Evolutionary conservation across 2,329 filamentous ascomycete genomes (phyloP).

Genomic region (Fusarium praegraminearum): DNA sequence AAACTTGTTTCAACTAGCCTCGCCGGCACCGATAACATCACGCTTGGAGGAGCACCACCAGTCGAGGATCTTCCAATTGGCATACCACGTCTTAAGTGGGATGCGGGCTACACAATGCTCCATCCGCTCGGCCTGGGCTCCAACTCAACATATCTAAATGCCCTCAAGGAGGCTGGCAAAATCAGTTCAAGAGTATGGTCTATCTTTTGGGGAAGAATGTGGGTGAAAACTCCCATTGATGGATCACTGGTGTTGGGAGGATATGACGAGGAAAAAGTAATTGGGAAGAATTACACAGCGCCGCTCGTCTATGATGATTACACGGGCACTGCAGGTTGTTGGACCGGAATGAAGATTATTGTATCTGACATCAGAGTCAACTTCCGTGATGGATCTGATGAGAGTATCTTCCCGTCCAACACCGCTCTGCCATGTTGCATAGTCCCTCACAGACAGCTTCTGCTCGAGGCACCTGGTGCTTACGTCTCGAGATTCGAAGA

Average conservation of each 20-base stretch:
- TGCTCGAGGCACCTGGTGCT: conserved; percentile 44
- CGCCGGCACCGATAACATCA: conserved; percentile 39
- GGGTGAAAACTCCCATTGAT: conserved; percentile 46
- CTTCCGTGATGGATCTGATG: conserved; percentile 45
- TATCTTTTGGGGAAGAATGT: conserved; percentile 53
- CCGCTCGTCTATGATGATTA: conserved; percentile 38
- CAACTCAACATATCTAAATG: conserved; percentile 50
- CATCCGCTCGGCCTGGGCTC: conserved; percentile 48
- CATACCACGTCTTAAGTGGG: conserved; percentile 48
- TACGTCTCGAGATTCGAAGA: conserved; percentile 41
- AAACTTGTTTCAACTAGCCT: conserved; percentile 43
- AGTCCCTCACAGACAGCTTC: conserved; percentile 49
- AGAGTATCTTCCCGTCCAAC: conserved; percentile 46
- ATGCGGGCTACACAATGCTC: conserved; percentile 47
- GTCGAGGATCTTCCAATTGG: conserved; percentile 41
- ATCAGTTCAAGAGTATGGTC: conserved; percentile 50
- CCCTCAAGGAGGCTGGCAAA: conserved; percentile 34
- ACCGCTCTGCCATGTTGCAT: conserved; percentile 45
- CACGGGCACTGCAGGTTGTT: conserved; percentile 31
- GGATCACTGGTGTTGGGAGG: conserved; percentile 51
- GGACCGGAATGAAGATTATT: conserved; percentile 39
- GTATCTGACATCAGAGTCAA: conserved; percentile 46
- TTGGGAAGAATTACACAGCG: conserved; percentile 47
- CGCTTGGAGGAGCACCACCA: conserved; percentile 8
- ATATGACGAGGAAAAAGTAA: conserved; percentile 51